A percentile compares a stretch with the other conserved stretches of the same genome.
Conservation (phyloP, 306 rosid species). For the Prosopis cineraria region DNA sequence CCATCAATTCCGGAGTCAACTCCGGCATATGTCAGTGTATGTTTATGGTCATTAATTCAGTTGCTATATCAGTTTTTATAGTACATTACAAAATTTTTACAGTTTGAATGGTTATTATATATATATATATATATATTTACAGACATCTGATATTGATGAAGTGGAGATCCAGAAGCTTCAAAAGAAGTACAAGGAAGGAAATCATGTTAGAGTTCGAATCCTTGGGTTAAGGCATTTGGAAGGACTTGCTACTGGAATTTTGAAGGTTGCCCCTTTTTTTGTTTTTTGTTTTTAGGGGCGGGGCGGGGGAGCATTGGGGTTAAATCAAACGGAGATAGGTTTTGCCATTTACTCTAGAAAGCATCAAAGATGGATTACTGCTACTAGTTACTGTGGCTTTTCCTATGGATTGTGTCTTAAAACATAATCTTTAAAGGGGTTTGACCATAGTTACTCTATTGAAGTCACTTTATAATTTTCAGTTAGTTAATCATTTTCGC, state of each 20-base stretch:
- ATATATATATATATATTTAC: constrained; percentile 33
- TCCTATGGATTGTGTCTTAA: neutral
- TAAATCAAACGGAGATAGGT: neutral
- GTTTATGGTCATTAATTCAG: constrained; percentile 36
- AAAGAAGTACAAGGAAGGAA: constrained; percentile 88
- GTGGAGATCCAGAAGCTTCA: constrained; percentile 70
- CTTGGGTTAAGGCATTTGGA: constrained; percentile 90
- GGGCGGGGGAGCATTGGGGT: neutral
- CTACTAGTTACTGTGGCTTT: neutral
- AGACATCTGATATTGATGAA: constrained; percentile 87
- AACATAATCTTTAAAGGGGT: neutral
- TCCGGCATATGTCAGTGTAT: constrained; percentile 81
- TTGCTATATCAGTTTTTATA: constrained; percentile 21
- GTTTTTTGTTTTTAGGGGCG: neutral
- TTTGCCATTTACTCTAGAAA: neutral
- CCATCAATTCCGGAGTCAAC: constrained; percentile 71
- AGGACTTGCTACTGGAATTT: constrained; percentile 87
- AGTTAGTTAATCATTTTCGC: neutral
- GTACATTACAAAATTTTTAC: constrained; percentile 1
- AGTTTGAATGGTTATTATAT: constrained; percentile 23
- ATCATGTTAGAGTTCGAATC: constrained; percentile 74
- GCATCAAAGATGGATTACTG: neutral
- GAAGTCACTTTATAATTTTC: neutral
- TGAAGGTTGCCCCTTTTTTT: constrained; percentile 61
- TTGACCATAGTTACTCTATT: neutral